Base-by-base conservation (phyloP, 2,329 filamentous ascomycete species). In the Paecilomyces fulvus region DNA sequence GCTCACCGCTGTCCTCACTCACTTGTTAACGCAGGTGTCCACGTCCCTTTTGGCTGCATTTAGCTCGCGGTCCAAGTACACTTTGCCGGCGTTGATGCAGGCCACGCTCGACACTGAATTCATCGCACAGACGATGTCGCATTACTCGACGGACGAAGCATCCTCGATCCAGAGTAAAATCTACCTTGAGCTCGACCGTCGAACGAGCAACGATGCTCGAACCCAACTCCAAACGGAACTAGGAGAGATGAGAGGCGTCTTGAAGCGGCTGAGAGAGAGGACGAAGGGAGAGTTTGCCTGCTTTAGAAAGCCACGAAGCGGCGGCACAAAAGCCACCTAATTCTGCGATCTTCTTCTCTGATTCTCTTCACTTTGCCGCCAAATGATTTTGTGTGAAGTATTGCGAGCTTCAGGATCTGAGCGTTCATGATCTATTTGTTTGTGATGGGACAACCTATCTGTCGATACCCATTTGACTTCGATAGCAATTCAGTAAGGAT, bases 61-160 rank as follows among this genome's bases (percentile, higher is more conserved):
- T 79, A 79, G 82, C 70, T 70, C 78, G 33, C 84, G 87, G 6
- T 72, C 79, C 3, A 79, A 78, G 20, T 97, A 94, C 74, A 82
- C 85, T 1, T 84, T 99, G 0, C 80, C 87, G 4, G 87, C 89
- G 6, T 82, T 99, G 53, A 95, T 97, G 86, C 95, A 99, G 74
- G 95, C 95, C 1, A 99, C 94, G 0, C 83, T 99, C 1, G 94
- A 99, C 67, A 92, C 96, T 1, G 94, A 99, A 73, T 97, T 99
- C 68, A 86, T 97, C 56, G 90, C 92, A 0, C 94, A 99, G 76
- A 96, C 92, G 4, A 81, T 99, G 31, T 89, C 84, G 59, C 87
- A 92, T 63, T 99, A 95, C 72, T 94, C 90, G 0, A 94, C 90
- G 0, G 88, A 95, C 56, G 82, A 84, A 53, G 90, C 91, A 2